phyloP scores from a whole-genome alignment of 2,329 filamentous ascomycete species.

The Xylariales sp. region DNA sequence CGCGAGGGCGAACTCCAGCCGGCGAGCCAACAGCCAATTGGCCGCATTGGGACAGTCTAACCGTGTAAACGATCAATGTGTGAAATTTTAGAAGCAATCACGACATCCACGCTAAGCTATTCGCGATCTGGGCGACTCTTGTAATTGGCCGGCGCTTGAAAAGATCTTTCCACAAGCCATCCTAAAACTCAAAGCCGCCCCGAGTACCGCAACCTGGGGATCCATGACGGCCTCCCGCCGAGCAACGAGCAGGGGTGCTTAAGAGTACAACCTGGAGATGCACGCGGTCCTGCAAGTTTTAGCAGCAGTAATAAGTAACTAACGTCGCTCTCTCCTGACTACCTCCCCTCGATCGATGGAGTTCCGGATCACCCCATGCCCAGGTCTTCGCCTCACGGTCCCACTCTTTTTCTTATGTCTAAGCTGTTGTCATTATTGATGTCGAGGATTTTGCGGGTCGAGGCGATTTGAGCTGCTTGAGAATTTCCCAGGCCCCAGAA shows the following conservation, averaged over 20 bases:
- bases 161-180: constrained; percentile 2
- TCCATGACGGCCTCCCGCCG: constrained; percentile 5
- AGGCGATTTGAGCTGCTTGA: no score
- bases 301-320: no score
- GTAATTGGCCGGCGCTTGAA: constrained; percentile 19
- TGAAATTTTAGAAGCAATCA: constrained; percentile 28
- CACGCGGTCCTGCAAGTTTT: no score
- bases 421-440: no score
- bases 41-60: constrained; percentile 12
- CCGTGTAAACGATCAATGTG: constrained; percentile 8
- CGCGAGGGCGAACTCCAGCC: neutral
- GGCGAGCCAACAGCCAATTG: neutral
- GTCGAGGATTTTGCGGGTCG: no score
- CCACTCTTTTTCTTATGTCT: no score
- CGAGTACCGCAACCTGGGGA: constrained; percentile 5
- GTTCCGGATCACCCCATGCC: no score
- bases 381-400: no score
- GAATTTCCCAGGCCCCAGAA: no score
- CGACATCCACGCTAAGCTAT: constrained; percentile 30
- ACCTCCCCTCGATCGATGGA: no score
- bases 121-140: constrained; percentile 14
- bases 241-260: constrained; percentile 1
- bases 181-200: constrained; percentile 4
- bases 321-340: no score
- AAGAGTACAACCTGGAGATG: neutral